Percentiles rank a stretch among this genome's conserved stretches.
Evolutionary conservation across 495 filamentous ascomycete genomes (phyloP).

Genomic region (Aspergillus baeticus): DNA sequence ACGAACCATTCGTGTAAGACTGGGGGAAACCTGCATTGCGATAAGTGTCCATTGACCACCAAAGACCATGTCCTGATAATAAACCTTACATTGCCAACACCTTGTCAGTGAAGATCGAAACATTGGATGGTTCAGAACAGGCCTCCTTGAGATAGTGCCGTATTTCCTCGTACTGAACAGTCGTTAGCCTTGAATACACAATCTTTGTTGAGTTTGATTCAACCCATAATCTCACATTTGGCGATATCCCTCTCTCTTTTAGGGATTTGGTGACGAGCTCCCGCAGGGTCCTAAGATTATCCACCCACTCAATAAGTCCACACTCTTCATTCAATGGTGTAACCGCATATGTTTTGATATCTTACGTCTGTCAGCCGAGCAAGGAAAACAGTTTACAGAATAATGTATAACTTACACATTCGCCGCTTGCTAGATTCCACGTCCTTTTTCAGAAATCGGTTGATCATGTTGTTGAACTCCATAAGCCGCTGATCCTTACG

Average conservation of each 20-base stretch:
- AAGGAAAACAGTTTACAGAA: background rate
- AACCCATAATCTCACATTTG: conserved; percentile 44
- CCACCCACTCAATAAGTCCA: conserved; percentile 98
- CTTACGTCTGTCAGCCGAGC: conserved; percentile 39
- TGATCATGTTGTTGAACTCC: conserved; percentile 99
- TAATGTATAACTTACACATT: conserved; percentile 63
- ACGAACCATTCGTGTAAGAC: conserved; percentile 94
- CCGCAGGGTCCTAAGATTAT: conserved; percentile 87
- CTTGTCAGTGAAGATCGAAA: conserved; percentile 65
- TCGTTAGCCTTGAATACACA: conserved; percentile 1
- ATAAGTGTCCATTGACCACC: conserved; percentile 9
- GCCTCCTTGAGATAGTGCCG: conserved; percentile 57
- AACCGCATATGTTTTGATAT: conserved; percentile 96
- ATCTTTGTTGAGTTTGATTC: too few relatives aligned
- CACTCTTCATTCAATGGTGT: conserved; percentile 97
- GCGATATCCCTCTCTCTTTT: conserved; percentile 63
- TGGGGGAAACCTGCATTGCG: conserved; percentile 60
- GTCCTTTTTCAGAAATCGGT: conserved; percentile 85
- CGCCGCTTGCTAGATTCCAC: conserved; percentile 83
- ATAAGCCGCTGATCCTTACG: conserved; percentile 96
- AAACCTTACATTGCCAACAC: conserved; percentile 49
- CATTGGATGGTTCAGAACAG: conserved; percentile 50
- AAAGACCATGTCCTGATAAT: background rate
- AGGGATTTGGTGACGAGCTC: conserved; percentile 84
- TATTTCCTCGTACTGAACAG: conserved; percentile 56